Evolutionary conservation across 306 rosid species (phyloP), one percentile per base, ranked within the genome.

Genomic region (Fagus crenata): DNA sequence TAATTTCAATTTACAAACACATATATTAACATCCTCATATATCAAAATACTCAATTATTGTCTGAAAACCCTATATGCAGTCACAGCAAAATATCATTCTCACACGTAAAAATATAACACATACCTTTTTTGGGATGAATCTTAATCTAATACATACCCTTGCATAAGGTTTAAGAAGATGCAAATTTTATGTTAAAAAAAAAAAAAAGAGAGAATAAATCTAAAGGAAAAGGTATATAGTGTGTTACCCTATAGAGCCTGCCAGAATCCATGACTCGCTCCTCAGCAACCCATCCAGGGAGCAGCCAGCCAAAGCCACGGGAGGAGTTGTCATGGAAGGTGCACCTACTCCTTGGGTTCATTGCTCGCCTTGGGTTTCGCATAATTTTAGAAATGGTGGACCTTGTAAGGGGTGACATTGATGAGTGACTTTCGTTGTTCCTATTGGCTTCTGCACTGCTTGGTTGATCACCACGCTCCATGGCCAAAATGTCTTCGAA

Each of bases 201-300:
- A n/a, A n/a, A n/a, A 56, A 33, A 51, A 54, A 22, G 28, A 22
- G 28, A 22, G 28, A 22, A 22, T 22, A 22, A 22, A 22, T 22
- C 28, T 37, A 5, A 18, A 53, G 17, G 4, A 36, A 54, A 18
- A 37, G 32, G 49, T 7, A 17, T 36, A 7, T 17, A 9, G 0
- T 2, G 8, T 6, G 53, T 37, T 77, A 78, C 81, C 81, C 81
- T 70, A 13, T 70, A 78, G 40, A 78, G 32, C 35, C 76, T 58
- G 11, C 81, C 81, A 39, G 61, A n/a, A 5, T 17, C 1, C 56
- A 33, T 49, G 1, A 2, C 63, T 39, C 76, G 76, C 68, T 78
- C 81, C 49, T 78, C 76, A 8, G 76, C 76, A 4, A 70, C 46
- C 81, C 81, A 78, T 0, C 81, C 81, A 0, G 81, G 81, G 6